phyloP scores from a whole-genome alignment of 768 basidiomycete genomes.

The Gloeophyllum trabeum region DNA sequence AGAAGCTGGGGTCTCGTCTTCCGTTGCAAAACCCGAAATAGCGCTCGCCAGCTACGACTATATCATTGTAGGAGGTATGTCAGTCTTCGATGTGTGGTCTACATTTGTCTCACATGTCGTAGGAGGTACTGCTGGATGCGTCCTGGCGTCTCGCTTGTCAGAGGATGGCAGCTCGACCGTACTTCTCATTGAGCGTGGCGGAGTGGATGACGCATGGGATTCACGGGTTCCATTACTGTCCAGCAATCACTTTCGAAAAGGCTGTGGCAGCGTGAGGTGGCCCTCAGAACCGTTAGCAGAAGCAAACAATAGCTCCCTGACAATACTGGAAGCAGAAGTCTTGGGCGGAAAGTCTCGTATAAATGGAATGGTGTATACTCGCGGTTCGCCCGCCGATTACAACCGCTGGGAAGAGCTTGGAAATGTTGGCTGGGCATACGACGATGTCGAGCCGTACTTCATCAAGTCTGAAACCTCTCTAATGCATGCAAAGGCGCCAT shows the following conservation, averaged over 20 bases:
- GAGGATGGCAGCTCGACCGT: conserved; percentile 24
- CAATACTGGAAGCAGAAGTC: no score
- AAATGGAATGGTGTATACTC: neutral
- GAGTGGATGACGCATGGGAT: neutral
- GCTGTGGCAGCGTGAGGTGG: no score
- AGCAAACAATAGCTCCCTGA: no score
- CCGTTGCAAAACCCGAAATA: no score
- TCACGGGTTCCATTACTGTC: neutral
- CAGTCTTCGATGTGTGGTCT: no score
- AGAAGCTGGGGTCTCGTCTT: no score
- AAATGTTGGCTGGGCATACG: neutral
- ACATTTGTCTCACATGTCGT: no score
- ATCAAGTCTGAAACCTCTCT: neutral
- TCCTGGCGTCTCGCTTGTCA: conserved; percentile 30
- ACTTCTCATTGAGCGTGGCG: conserved; percentile 23
- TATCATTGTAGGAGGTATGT: no score
- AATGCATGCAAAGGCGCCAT: neutral
- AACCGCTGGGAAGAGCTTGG: neutral
- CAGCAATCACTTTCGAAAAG: no score
- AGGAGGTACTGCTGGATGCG: conserved; percentile 30
- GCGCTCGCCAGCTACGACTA: no score
- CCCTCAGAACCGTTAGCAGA: no score
- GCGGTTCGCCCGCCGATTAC: neutral
- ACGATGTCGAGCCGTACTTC: neutral
- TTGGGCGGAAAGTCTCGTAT: neutral